These are phyloP conservation scores for Sesbania bispinosa DNA, from an alignment of 306 rosid genomes.

Conservation along the genomic window DNA sequence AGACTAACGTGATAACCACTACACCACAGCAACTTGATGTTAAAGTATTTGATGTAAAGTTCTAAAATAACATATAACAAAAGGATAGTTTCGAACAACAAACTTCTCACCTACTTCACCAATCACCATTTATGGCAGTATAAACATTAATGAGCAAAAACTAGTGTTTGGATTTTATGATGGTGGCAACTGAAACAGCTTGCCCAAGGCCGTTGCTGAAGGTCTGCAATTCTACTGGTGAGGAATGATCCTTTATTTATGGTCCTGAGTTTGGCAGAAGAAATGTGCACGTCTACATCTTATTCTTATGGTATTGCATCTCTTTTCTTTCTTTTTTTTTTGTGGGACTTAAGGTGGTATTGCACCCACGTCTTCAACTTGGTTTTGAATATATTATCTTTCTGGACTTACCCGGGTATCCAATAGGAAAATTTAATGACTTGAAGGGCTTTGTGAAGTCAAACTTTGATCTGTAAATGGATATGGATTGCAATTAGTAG, in stretches of 20 bases:
- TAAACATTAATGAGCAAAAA: background rate
- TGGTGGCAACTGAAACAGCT: conserved; percentile 19
- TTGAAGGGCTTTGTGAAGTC: background rate
- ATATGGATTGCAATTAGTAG: conserved; percentile 13
- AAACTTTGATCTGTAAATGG: conserved; percentile 30
- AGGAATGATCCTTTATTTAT: no score
- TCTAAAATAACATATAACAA: no score
- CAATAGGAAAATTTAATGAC: background rate
- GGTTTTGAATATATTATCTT: background rate
- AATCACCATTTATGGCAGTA: background rate
- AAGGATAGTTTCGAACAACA: no score
- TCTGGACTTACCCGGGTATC: background rate
- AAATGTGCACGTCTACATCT: no score
- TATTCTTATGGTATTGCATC: no score
- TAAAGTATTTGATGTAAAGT: no score
- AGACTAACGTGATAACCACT: conserved; percentile 97
- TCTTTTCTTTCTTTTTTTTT: no score
- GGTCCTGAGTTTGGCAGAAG: no score
- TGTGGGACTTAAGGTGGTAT: no score
- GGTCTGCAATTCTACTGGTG: conserved; percentile 14
- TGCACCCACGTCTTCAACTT: no score
- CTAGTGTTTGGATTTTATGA: background rate
- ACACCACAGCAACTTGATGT: conserved; percentile 71
- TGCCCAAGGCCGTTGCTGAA: no score
- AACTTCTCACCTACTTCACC: background rate